Base-by-base conservation (phyloP, 2,329 filamentous ascomycete genomes). In the Phoma herbarum region DNA sequence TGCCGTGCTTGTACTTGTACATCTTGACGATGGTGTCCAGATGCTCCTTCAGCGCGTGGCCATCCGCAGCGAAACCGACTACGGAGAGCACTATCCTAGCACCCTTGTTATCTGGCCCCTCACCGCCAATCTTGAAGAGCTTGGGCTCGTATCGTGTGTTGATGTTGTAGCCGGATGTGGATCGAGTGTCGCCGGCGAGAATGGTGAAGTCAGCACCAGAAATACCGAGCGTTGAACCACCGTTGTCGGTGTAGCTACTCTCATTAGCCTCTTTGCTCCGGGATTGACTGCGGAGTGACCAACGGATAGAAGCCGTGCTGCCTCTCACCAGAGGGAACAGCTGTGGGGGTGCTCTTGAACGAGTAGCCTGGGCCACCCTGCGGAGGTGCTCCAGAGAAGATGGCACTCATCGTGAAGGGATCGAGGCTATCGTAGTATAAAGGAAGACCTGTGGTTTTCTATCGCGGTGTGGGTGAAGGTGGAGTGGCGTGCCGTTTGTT, bases 1-100 rank as follows among this genome's bases (percentile, higher is more conserved):
- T 99, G 79, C 92, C 92, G 79, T 98, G 94, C 78, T 96, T 93
- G 84, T 97, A 97, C 73, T 91, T 91, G 87, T 98, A 98, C 90
- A 98, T 96, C 85, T 97, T 98, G 84, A 96, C 95, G 74, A 97
- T 88, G 64, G 92, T 89, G 77, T 98, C 94, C 64, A 98, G 87
- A 65, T 92, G 91, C 81, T 98, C 94, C 80, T 95, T 94, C 69
- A 99, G 84, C 33, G 95, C 94, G 72, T 93, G 88, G 60, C 95
- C 95, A 78, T 99, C 95, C 64, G 95, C 95, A 14, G 93, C 92
- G 76, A 97, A 99, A 45, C 95, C 95, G 42, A 97, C 94, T 0
- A 99, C 94, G 2, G 93, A 96, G 47, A 99, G 86, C 16, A 98
- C 87, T 72, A 99, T 91, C 53, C 88, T 91, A 51, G 92, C 91